These are phyloP conservation scores for Diutina neorugosa DNA, from an alignment of 1,139 yeast genomes.

Conservation along the genomic window DNA sequence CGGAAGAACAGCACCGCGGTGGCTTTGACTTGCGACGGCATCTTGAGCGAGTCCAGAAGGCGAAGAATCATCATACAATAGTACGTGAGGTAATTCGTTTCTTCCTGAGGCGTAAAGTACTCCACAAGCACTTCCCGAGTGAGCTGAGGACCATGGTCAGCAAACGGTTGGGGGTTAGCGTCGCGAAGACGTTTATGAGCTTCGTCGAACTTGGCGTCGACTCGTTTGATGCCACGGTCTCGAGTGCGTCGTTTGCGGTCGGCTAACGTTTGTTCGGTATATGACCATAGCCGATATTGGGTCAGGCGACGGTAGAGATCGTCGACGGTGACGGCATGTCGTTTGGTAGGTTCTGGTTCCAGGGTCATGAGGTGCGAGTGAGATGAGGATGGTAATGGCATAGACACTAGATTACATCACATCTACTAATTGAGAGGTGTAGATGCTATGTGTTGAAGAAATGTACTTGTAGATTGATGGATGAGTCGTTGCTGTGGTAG, in stretches of 20 bases:
- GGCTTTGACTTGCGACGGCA: conserved; percentile 47
- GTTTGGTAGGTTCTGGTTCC: too few species aligned
- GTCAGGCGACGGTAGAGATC: conserved; percentile 80
- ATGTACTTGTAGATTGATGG: too few species aligned
- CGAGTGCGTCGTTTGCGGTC: conserved; percentile 37
- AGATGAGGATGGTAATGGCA: neutral
- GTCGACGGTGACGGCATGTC: conserved; percentile 37
- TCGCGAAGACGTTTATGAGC: conserved; percentile 17
- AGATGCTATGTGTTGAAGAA: too few species aligned
- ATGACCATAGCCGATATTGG: conserved; percentile 82
- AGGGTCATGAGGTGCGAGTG: neutral
- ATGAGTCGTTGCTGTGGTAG: too few species aligned
- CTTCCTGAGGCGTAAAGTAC: conserved; percentile 56
- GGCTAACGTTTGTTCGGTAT: conserved; percentile 42
- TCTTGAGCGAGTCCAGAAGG: conserved; percentile 30
- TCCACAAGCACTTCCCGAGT: conserved; percentile 23
- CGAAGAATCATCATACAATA: conserved; percentile 63
- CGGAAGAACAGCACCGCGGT: conserved; percentile 79
- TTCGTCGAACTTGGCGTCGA: conserved; percentile 23
- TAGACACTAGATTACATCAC: neutral
- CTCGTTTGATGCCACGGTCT: conserved; percentile 33
- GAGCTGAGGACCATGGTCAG: conserved; percentile 21
- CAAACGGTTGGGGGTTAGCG: conserved; percentile 19
- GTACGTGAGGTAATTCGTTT: conserved; percentile 48
- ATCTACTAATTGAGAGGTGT: too few species aligned